Percentiles rank a stretch among this genome's conserved stretches.
These are phyloP conservation scores for Teratosphaeria destructans DNA, from an alignment of 2,329 filamentous ascomycete species.

Conservation along the genomic window DNA sequence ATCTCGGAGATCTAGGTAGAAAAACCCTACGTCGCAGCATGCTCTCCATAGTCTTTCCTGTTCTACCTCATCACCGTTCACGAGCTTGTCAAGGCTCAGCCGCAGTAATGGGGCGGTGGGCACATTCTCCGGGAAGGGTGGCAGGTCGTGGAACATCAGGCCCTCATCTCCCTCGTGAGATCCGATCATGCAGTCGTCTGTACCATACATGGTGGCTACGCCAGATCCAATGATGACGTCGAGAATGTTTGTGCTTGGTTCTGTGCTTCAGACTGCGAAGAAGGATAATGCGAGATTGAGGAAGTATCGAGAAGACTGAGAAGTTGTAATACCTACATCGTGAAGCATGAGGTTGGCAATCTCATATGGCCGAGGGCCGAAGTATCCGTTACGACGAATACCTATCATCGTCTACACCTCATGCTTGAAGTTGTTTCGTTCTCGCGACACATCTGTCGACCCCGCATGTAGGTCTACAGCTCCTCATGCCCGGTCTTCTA, in stretches of 20 bases:
- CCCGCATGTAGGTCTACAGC: background rate
- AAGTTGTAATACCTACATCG: background rate
- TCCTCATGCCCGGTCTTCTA: background rate
- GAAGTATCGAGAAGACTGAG: background rate
- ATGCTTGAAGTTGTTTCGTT: background rate
- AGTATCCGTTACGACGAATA: background rate
- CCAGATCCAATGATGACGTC: background rate
- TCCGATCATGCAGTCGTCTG: background rate
- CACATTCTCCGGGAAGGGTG: conserved; percentile 29
- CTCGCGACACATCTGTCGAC: background rate
- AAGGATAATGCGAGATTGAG: background rate
- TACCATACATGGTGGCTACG: background rate
- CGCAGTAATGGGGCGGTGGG: conserved; percentile 31
- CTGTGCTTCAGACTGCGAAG: too few relatives aligned
- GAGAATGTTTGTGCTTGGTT: too few relatives aligned
- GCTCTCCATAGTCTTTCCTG: conserved; percentile 28
- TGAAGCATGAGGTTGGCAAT: too few relatives aligned
- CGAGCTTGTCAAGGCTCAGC: conserved; percentile 28
- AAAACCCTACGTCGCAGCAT: conserved; percentile 41
- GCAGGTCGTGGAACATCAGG: conserved; percentile 5
- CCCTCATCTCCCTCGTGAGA: background rate
- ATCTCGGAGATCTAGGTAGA: conserved; percentile 41
- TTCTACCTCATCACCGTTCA: conserved; percentile 23
- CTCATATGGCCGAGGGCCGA: background rate
- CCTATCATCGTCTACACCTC: background rate